A percentile compares a stretch with the other conserved stretches of the same genome.
Conservation (phyloP, 2,329 filamentous ascomycete genomes). For the Pseudogymnoascus sp. region DNA sequence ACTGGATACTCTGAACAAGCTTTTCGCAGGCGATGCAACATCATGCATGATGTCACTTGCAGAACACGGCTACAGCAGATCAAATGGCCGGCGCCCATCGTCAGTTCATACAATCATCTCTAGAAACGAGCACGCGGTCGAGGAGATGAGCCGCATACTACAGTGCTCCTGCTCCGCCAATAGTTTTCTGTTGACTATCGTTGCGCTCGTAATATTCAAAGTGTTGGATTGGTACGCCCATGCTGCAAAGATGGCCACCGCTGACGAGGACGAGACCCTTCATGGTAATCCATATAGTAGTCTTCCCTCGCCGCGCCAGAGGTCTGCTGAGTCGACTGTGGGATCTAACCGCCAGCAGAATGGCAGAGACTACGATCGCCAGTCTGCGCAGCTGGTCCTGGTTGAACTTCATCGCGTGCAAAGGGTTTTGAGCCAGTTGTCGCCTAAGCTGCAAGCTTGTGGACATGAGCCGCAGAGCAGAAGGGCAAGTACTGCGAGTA, state of each 20-base stretch:
- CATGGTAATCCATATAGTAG: too few relatives aligned
- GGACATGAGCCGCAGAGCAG: not conserved
- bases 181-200: slow-evolving; percentile 28
- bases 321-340: not conserved
- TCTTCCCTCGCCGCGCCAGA: too few relatives aligned
- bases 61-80: too few relatives aligned
- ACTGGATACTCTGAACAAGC: slow-evolving; percentile 21
- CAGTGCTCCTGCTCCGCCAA: slow-evolving; percentile 30
- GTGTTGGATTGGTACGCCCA: slow-evolving; percentile 28
- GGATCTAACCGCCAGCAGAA: not conserved
- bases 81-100: too few relatives aligned
- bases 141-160: slow-evolving; percentile 27
- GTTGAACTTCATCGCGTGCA: slow-evolving; percentile 31
- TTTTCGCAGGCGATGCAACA: slow-evolving; percentile 15
- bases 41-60: too few relatives aligned
- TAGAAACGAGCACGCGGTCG: slow-evolving; percentile 26
- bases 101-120: slow-evolving; percentile 17
- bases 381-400: slow-evolving; percentile 30
- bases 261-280: slow-evolving; percentile 17
- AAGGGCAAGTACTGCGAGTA: not conserved
- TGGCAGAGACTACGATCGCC: slow-evolving; percentile 13
- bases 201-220: slow-evolving; percentile 31
- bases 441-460: slow-evolving; percentile 15
- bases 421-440: slow-evolving; percentile 25
- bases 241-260: slow-evolving; percentile 18